Base-by-base conservation (phyloP, 805 yeast genomes). In the Naumovozyma baii region DNA sequence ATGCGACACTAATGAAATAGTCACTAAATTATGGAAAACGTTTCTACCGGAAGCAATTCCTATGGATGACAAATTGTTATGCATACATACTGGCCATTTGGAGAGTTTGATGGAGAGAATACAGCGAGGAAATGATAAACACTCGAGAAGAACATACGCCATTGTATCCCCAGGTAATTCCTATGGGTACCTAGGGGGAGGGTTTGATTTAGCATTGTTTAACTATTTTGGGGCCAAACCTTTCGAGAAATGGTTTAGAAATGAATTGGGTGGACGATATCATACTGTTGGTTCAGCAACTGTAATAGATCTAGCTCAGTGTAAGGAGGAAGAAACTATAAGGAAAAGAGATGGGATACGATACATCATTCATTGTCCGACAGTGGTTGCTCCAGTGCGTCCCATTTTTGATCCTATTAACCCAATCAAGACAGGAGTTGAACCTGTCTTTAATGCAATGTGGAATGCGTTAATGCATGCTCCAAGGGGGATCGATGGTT, bases 111-210 rank as follows among this genome's bases (percentile, higher is more conserved):
- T 42, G 40, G 15, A 22, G 15, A n/a, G 12, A 12, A 31, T 41
- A 10, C 17, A 31, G n/a, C 15, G 20, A 20, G 33, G 20, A 7
- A 22, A 31, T 18, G 31, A 14, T 7, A 37, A 17, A 3, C 35
- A 41, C 12, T 12, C 32, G 10, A 29, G 16, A 20, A 42, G 34
- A 13, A 20, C 35, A 29, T 42, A 39, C 51, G 42, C 66, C 50
- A 59, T 73, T 14, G 64, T 73, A 2, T 70, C 76, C 2, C 77
- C 78, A 1, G 78, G 77, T 1, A 73, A 73, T 42, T 67, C 74
- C 2, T 58, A 66, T 38, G 77, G 76, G 3, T 66, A 59, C 36
- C 55, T 73, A 46, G 73, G 72, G 3, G 78, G 78, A 2, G 78
- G 78, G 1, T 69, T 72, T 48, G 78, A 73, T 48, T 47, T 54